phyloP scores from a whole-genome alignment of 1,284 basidiomycete genomes.

The Cryptococcus sp. region DNA sequence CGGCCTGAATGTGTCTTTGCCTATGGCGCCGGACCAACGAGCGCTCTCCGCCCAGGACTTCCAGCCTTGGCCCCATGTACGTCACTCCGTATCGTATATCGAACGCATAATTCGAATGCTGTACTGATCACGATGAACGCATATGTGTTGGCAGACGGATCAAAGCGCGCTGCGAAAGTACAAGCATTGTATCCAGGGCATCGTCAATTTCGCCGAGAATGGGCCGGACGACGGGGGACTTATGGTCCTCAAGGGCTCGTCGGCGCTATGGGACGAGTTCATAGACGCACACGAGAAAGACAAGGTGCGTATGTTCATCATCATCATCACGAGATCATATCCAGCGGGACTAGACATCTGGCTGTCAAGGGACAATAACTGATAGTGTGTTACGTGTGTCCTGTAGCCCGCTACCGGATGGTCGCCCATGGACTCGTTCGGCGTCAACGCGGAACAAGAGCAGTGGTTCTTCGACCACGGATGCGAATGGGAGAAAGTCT shows the following conservation, averaged over 20 bases:
- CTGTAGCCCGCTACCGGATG: constrained; percentile 28
- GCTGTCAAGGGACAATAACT: no score
- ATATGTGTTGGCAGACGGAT: constrained; percentile 44
- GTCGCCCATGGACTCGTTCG: constrained; percentile 17
- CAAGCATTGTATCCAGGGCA: constrained; percentile 17
- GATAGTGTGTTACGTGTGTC: no score
- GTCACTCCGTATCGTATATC: constrained; percentile 19
- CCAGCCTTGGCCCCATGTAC: constrained; percentile 45
- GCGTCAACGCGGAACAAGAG: constrained; percentile 26
- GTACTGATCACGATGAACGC: constrained; percentile 36
- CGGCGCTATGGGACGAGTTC: constrained; percentile 5
- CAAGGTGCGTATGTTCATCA: neutral
- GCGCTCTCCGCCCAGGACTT: constrained; percentile 12
- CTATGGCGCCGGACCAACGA: constrained; percentile 23
- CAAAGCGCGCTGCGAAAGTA: constrained; percentile 27
- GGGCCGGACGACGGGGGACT: constrained; percentile 26
- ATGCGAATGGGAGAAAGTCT: constrained; percentile 32
- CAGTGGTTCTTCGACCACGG: constrained; percentile 39
- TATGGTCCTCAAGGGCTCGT: constrained; percentile 14
- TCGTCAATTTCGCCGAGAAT: constrained; percentile 22
- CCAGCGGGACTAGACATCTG: no score
- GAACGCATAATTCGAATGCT: constrained; percentile 25
- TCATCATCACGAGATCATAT: no score
- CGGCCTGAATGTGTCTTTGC: constrained; percentile 41
- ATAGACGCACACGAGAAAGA: constrained; percentile 18